Conservation (phyloP, 2,329 filamentous ascomycete genomes). For the Alternaria arbusti region DNA sequence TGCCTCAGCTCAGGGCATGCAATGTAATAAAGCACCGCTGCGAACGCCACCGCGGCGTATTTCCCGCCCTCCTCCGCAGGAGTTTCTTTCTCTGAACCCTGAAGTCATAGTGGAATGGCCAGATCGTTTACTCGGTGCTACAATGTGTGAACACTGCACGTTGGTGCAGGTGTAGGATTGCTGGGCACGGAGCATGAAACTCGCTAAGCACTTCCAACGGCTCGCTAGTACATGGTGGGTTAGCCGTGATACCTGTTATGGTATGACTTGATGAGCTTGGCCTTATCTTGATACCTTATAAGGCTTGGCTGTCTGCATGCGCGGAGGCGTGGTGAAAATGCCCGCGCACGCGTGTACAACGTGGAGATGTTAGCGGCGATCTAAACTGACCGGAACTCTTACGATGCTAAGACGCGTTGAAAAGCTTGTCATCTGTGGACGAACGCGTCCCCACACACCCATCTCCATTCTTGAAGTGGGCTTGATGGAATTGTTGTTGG, state of each 20-base stretch:
- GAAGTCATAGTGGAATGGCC: conserved; percentile 21
- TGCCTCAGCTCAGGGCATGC: conserved; percentile 32
- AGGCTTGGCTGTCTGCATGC: conserved; percentile 31
- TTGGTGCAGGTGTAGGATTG: conserved; percentile 13
- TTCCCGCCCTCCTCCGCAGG: conserved; percentile 16
- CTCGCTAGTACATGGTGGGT: conserved; percentile 8
- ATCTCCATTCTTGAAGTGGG: background rate
- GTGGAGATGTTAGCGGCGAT: background rate
- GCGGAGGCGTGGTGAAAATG: conserved; percentile 17
- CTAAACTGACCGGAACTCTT: conserved; percentile 1
- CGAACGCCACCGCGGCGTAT: conserved; percentile 23
- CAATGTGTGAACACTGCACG: conserved; percentile 16
- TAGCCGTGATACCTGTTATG: conserved; percentile 9
- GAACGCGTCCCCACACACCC: background rate
- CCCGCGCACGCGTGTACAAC: background rate
- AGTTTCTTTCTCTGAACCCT: conserved; percentile 17
- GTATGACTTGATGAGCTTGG: conserved; percentile 22
- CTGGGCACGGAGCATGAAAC: conserved; percentile 36
- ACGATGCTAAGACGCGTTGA: background rate
- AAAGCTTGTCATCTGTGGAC: conserved; percentile 10
- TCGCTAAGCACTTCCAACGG: conserved; percentile 30
- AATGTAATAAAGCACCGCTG: conserved; percentile 42
- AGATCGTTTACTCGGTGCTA: conserved; percentile 12
- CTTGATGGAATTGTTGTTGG: background rate
- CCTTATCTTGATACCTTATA: conserved; percentile 21